Evolutionary conservation across 2,329 filamentous ascomycete genomes (phyloP).

Genomic region (Clarireedia homoeocarpa): DNA sequence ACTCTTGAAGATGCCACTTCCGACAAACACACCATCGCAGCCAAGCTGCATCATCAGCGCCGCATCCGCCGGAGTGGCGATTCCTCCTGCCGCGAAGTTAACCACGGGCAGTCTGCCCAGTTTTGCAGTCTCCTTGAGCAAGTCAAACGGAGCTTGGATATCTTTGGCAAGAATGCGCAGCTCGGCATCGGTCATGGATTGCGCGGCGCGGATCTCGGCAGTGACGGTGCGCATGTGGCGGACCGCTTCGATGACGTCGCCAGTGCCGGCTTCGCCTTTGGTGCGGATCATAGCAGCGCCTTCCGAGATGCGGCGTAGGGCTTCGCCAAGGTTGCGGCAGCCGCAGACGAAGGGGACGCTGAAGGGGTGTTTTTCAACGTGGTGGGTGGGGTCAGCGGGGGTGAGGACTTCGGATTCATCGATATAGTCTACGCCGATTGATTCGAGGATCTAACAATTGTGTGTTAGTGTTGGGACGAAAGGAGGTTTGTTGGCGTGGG

Average conservation of each 20-base stretch:
- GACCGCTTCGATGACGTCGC: conserved; percentile 94
- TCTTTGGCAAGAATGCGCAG: conserved; percentile 75
- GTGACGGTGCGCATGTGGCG: conserved; percentile 92
- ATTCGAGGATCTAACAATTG: conserved; percentile 69
- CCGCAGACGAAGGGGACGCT: conserved; percentile 90
- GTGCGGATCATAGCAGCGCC: conserved; percentile 98
- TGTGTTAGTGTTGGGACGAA: neutral
- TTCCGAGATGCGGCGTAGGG: conserved; percentile 81
- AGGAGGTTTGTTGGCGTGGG: no score
- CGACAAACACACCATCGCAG: conserved; percentile 96
- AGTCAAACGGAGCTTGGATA: conserved; percentile 66
- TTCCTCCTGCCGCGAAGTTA: conserved; percentile 96
- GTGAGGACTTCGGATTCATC: conserved; percentile 98
- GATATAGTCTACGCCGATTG: conserved; percentile 93
- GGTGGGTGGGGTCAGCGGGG: conserved; percentile 81
- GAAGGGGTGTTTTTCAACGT: conserved; percentile 84
- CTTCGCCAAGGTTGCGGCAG: conserved; percentile 89
- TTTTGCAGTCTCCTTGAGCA: conserved; percentile 81
- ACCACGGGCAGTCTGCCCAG: conserved; percentile 86
- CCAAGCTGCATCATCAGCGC: conserved; percentile 99
- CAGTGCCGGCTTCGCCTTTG: conserved; percentile 95
- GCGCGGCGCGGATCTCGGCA: conserved; percentile 68
- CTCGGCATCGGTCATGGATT: conserved; percentile 58
- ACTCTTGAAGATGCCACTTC: conserved; percentile 94
- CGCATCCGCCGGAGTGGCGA: conserved; percentile 97